A percentile compares a stretch with the other conserved stretches of the same genome.
Conservation (phyloP, 495 filamentous ascomycete species). For the Cetradonia linearis region DNA sequence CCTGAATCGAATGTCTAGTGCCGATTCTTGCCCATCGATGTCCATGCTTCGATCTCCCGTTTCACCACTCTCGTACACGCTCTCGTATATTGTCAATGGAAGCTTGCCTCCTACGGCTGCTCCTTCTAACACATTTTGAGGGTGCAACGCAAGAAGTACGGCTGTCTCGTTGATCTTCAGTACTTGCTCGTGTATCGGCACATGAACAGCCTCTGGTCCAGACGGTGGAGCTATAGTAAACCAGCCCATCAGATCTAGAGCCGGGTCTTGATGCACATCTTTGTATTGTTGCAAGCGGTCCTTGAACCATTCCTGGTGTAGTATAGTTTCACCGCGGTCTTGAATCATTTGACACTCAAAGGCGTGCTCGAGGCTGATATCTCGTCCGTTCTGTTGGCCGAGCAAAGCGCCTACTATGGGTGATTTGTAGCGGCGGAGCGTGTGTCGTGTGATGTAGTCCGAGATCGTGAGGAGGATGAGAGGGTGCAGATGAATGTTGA, state of each 20-base stretch:
- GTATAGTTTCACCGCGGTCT: conserved; percentile 42
- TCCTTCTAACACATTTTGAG: conserved; percentile 35
- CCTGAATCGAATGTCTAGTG: conserved; percentile 58
- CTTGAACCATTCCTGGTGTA: conserved; percentile 63
- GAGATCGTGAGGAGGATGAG: conserved; percentile 93
- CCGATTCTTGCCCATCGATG: conserved; percentile 50
- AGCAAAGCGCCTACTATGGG: conserved; percentile 80
- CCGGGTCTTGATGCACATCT: conserved; percentile 73
- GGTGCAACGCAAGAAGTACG: conserved; percentile 82
- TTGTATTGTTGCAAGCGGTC: conserved; percentile 79
- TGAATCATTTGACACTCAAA: conserved; percentile 63
- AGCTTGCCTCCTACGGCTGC: conserved; percentile 60
- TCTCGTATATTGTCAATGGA: conserved; percentile 84
- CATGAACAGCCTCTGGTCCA: conserved; percentile 55
- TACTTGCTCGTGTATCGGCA: conserved; percentile 69
- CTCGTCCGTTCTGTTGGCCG: conserved; percentile 80
- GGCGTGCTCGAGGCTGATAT: conserved; percentile 83
- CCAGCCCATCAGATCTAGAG: conserved; percentile 88
- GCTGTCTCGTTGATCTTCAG: conserved; percentile 73
- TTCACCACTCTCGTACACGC: conserved; percentile 51
- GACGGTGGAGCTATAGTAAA: conserved; percentile 71
- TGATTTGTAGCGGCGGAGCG: conserved; percentile 58
- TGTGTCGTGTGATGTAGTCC: conserved; percentile 89
- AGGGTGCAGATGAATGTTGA: conserved; percentile 81
- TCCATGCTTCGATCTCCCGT: conserved; percentile 64